phyloP scores from a whole-genome alignment of 129 eudicot genomes.

The Pittosporum tobira region DNA sequence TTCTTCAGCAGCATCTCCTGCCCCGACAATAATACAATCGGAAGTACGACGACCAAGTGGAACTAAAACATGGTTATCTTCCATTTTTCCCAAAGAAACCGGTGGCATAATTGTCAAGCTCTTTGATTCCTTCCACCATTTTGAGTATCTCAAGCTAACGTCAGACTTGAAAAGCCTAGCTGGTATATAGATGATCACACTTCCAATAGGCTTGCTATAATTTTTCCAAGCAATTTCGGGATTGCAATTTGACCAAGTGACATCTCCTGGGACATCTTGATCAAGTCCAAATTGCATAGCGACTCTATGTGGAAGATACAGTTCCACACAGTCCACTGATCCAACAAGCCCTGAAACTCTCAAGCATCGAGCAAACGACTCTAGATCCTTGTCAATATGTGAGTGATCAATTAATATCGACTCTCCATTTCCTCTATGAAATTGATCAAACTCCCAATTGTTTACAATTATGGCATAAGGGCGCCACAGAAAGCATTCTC shows the following conservation, averaged over 20 bases:
- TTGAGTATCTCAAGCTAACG: slow-evolving; percentile 10
- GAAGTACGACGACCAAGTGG: not conserved
- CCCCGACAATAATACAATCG: no score
- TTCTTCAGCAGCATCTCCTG: no score
- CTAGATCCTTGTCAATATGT: slow-evolving; percentile 6
- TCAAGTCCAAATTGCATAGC: slow-evolving; percentile 26
- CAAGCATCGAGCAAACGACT: slow-evolving; percentile 31
- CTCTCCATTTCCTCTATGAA: slow-evolving; percentile 20
- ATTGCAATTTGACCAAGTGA: not conserved
- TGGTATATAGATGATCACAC: slow-evolving; percentile 15
- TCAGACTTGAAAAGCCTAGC: slow-evolving; percentile 14
- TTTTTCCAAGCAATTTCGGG: slow-evolving; percentile 7
- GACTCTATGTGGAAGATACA: slow-evolving; percentile 22
- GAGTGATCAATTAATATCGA: not conserved
- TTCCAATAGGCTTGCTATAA: slow-evolving; percentile 9
- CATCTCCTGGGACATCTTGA: slow-evolving; percentile 16
- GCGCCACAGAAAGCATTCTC: slow-evolving; percentile 30
- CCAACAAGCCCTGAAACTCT: slow-evolving; percentile 26
- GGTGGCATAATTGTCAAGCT: no score
- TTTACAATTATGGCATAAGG: slow-evolving; percentile 30
- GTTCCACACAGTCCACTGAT: slow-evolving; percentile 21
- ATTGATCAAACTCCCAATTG: slow-evolving; percentile 15
- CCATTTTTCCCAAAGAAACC: no score
- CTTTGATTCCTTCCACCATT: slow-evolving; percentile 23
- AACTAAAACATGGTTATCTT: no score